Evolutionary conservation across 768 basidiomycete genomes (phyloP).

Genomic region (Pleurotus sapidus): DNA sequence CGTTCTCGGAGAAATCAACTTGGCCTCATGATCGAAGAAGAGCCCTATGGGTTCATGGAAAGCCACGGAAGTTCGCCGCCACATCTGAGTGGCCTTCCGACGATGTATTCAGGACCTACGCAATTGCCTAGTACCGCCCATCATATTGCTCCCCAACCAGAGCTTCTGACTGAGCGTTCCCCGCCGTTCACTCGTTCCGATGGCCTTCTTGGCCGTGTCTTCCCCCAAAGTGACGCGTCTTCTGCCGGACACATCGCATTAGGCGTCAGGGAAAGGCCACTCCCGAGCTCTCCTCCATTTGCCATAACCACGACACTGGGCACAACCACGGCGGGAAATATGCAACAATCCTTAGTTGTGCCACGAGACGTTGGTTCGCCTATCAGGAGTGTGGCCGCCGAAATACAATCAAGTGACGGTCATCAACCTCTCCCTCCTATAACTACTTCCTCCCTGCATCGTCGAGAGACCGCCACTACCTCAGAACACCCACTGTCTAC

Average conservation of each 20-base stretch:
- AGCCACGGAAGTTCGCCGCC: neutral
- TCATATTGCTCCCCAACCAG: neutral
- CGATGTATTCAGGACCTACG: neutral
- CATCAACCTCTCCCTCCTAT: neutral
- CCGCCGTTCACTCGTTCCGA: slow-evolving; percentile 15
- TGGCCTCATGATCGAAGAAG: slow-evolving; percentile 1
- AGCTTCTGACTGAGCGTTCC: neutral
- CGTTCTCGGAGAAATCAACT: slow-evolving; percentile 10
- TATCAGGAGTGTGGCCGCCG: neutral
- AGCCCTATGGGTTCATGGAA: neutral
- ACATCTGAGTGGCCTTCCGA: slow-evolving; percentile 10
- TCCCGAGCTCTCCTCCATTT: neutral
- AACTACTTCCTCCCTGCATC: neutral
- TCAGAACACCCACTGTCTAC: neutral
- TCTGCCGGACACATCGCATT: neutral
- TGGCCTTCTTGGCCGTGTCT: slow-evolving; percentile 24
- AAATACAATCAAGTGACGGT: neutral
- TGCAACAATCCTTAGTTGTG: neutral
- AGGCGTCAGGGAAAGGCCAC: neutral
- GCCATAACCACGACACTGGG: neutral
- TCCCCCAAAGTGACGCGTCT: slow-evolving; percentile 12
- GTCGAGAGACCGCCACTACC: slow-evolving; percentile 7
- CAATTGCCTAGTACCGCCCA: no score
- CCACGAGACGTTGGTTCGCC: neutral
- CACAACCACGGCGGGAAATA: neutral